Evolutionary conservation across 2,329 filamentous ascomycete species (phyloP).

Genomic region (Phialophora tarda): DNA sequence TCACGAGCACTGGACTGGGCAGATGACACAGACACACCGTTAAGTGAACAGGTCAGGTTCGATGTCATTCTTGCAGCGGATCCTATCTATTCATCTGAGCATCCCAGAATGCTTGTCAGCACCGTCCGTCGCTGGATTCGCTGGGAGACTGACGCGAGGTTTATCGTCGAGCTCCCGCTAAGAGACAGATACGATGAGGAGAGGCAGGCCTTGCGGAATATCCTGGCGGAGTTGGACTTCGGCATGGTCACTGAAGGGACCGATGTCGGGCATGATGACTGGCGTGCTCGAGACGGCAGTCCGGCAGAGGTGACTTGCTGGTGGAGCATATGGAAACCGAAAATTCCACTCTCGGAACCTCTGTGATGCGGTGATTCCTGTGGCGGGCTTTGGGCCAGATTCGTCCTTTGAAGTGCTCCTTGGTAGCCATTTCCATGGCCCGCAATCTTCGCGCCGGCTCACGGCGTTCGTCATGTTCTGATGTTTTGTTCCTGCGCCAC

Average conservation of each 20-base stretch:
- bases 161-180: constrained; percentile 80
- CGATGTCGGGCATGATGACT: constrained; percentile 56
- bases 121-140: constrained; percentile 73
- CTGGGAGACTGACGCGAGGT: constrained; percentile 62
- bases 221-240: constrained; percentile 61
- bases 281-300: constrained; percentile 51
- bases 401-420: background rate
- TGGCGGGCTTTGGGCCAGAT: background rate
- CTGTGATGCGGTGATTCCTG: background rate
- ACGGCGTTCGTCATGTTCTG: background rate
- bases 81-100: constrained; percentile 82
- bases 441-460: background rate
- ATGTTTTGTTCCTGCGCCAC: background rate
- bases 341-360: background rate
- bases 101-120: constrained; percentile 74
- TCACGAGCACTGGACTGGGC: constrained; percentile 74
- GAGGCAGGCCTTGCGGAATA: constrained; percentile 64
- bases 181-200: constrained; percentile 71
- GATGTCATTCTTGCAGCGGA: constrained; percentile 83
- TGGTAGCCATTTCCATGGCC: background rate
- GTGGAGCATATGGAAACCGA: constrained; percentile 53
- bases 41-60: constrained; percentile 47
- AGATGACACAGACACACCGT: constrained; percentile 41
- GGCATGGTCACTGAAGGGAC: constrained; percentile 59
- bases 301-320: constrained; percentile 53